phyloP scores from a whole-genome alignment of 1,284 basidiomycete genomes.

The Rhizoctonia solani region DNA sequence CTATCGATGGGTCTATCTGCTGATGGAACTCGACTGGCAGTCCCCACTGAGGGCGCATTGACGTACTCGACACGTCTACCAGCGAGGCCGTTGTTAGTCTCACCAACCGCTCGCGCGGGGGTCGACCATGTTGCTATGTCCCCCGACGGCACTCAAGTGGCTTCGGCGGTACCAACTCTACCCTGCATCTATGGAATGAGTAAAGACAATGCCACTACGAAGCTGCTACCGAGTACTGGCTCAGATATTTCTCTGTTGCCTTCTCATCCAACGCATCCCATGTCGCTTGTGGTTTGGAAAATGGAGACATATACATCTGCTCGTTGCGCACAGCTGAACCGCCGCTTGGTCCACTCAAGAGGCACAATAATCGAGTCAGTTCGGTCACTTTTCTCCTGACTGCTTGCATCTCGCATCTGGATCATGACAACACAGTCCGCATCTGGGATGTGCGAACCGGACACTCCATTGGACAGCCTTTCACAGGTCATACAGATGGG shows the following conservation, averaged over 20 bases:
- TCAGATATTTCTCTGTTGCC: background rate
- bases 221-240: background rate
- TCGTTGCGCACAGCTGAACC: background rate
- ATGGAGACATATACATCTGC: background rate
- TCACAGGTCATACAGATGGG: background rate
- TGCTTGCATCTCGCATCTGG: background rate
- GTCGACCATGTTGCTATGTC: too few relatives aligned
- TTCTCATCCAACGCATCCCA: background rate
- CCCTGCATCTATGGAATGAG: too few relatives aligned
- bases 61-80: too few relatives aligned
- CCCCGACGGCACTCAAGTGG: too few relatives aligned
- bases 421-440: background rate
- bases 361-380: background rate
- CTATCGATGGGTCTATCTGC: too few relatives aligned
- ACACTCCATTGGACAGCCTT: background rate
- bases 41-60: too few relatives aligned
- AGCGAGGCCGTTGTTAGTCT: too few relatives aligned
- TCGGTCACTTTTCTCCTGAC: conserved; percentile 1
- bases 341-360: background rate
- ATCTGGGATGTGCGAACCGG: conserved; percentile 2
- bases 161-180: too few relatives aligned
- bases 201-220: too few relatives aligned
- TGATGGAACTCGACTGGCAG: too few relatives aligned
- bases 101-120: too few relatives aligned
- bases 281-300: background rate